Conservation (phyloP, 2,329 filamentous ascomycete genomes). For the Blastomyces parvus region DNA sequence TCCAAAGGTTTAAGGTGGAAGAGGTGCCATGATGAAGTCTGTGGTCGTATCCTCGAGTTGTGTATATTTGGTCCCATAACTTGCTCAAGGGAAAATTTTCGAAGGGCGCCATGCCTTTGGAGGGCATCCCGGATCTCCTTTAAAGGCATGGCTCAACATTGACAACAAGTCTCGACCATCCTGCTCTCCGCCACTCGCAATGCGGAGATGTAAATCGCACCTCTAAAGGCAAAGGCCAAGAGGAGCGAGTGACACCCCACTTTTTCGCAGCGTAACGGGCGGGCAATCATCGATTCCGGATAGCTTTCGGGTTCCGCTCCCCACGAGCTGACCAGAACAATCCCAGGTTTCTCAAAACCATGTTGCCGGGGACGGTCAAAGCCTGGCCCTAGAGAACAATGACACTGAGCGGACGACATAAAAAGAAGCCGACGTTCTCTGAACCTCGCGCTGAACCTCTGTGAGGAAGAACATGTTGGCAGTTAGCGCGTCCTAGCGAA, state of each 20-base stretch:
- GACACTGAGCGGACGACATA: background rate
- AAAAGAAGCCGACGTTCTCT: background rate
- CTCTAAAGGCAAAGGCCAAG: background rate
- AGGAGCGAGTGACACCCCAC: background rate
- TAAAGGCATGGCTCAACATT: background rate
- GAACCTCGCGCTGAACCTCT: background rate
- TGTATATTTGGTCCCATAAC: background rate
- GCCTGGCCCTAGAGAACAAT: background rate
- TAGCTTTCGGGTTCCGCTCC: background rate
- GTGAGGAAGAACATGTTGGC: background rate
- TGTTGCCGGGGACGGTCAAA: background rate
- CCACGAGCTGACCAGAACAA: background rate
- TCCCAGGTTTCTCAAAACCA: background rate
- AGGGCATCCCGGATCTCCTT: background rate
- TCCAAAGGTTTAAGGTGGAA: background rate
- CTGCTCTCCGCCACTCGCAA: background rate
- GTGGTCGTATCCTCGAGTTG: background rate
- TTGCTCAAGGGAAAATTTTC: background rate
- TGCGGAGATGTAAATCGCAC: background rate
- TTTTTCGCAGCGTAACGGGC: slow-evolving; percentile 2
- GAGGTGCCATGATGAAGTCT: background rate
- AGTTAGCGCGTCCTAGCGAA: background rate
- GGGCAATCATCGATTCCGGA: background rate
- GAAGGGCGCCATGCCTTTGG: background rate
- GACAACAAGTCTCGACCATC: background rate